phyloP scores from a whole-genome alignment of 2,329 filamentous ascomycete genomes.

The Penicillium sp. region DNA sequence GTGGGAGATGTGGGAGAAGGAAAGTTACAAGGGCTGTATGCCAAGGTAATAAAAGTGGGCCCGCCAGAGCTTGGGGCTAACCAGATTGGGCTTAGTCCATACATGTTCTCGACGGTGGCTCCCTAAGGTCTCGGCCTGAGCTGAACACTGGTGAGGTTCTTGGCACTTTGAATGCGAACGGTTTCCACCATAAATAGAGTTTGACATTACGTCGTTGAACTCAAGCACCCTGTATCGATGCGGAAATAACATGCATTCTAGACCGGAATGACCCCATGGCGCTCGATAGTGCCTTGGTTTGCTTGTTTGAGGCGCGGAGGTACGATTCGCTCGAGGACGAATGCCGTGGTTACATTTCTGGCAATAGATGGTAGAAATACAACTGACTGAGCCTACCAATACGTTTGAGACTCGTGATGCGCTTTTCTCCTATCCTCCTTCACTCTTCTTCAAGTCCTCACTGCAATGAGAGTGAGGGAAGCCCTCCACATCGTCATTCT shows the following conservation, averaged over 20 bases:
- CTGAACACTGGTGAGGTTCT: no score
- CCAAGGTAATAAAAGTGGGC: no score
- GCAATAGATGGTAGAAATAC: not conserved
- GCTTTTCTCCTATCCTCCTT: not conserved
- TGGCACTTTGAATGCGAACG: not conserved
- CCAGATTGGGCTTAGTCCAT: no score
- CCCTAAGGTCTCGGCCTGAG: no score
- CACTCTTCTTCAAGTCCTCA: not conserved
- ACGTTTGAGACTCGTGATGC: not conserved
- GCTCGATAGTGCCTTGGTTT: not conserved
- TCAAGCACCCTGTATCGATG: not conserved
- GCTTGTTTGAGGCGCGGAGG: not conserved
- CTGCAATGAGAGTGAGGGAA: not conserved
- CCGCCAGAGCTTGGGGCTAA: no score
- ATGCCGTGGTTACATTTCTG: not conserved
- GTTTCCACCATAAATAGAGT: not conserved
- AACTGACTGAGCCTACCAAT: not conserved
- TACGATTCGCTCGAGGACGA: not conserved
- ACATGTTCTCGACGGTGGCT: no score
- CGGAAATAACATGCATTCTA: not conserved
- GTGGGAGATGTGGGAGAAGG: no score
- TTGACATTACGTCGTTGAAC: conserved; percentile 14
- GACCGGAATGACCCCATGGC: not conserved
- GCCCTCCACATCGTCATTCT: not conserved
- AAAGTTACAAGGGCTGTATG: no score